These are phyloP conservation scores for Lecanoromycetidae sp. DNA, from an alignment of 2,329 filamentous ascomycete species.

Conservation along the genomic window DNA sequence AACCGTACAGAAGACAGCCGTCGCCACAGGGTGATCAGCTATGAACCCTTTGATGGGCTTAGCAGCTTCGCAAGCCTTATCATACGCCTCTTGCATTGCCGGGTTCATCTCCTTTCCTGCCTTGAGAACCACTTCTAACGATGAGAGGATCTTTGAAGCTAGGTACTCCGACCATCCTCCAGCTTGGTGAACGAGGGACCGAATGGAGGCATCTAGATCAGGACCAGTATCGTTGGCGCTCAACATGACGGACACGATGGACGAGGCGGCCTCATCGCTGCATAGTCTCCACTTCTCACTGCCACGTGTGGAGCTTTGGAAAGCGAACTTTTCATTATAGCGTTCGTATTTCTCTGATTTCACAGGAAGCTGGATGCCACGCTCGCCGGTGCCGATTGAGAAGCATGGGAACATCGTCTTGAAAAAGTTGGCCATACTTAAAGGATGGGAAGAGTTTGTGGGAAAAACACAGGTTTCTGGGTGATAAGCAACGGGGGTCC, in stretches of 20 bases:
- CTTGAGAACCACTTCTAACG: slow-evolving; percentile 1
- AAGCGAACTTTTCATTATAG: not conserved
- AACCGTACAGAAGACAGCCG: slow-evolving; percentile 4
- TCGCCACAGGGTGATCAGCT: slow-evolving; percentile 10
- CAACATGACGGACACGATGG: slow-evolving; percentile 9
- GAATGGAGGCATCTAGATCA: slow-evolving; percentile 1
- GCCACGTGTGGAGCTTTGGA: not conserved
- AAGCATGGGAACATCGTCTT: slow-evolving; percentile 6
- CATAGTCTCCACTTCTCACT: not conserved
- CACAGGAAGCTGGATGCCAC: not conserved
- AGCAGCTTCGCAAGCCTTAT: slow-evolving; percentile 5
- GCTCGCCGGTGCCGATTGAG: not conserved
- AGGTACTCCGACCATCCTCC: slow-evolving; percentile 13
- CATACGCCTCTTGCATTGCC: slow-evolving; percentile 7
- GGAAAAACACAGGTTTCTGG: not conserved
- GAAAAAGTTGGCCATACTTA: slow-evolving; percentile 1
- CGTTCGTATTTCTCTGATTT: not conserved
- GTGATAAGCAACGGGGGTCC: not conserved
- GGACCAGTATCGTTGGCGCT: not conserved
- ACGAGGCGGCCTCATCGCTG: slow-evolving; percentile 2
- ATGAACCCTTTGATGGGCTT: slow-evolving; percentile 4
- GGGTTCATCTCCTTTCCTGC: not conserved
- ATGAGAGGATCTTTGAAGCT: not conserved
- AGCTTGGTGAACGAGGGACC: slow-evolving; percentile 12
- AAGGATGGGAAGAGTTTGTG: not conserved